phyloP scores from a whole-genome alignment of 495 filamentous ascomycete species.

The Hyaloscypha hepaticicola region DNA sequence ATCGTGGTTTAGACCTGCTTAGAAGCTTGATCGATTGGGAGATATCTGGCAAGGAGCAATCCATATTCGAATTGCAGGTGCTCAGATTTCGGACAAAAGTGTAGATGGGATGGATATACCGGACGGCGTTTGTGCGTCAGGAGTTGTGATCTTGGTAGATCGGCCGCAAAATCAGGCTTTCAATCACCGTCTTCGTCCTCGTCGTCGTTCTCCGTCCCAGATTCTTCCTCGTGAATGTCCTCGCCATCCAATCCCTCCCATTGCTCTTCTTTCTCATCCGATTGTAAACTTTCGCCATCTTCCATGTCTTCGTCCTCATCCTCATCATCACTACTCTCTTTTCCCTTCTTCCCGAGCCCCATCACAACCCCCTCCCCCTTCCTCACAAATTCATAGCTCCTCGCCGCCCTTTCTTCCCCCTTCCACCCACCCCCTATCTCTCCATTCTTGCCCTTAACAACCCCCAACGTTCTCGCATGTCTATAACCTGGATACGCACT shows the following conservation, averaged over 20 bases:
- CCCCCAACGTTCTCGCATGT: constrained; percentile 85
- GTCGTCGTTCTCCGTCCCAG: neutral
- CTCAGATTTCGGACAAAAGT: constrained; percentile 4
- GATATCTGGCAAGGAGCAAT: neutral
- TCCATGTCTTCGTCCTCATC: constrained; percentile 16
- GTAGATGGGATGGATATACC: neutral
- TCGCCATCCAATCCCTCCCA: neutral
- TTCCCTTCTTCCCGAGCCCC: constrained; percentile 39
- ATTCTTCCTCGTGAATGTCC: constrained; percentile 2
- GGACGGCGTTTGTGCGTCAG: constrained; percentile 10
- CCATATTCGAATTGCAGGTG: neutral
- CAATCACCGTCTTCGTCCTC: constrained; percentile 20
- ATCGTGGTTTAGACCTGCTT: constrained; percentile 14
- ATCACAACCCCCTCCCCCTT: constrained; percentile 45
- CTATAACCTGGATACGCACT: constrained; percentile 78
- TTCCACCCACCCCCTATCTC: constrained; percentile 59
- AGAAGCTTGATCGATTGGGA: too few relatives aligned
- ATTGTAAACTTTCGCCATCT: constrained; percentile 3
- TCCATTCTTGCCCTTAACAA: constrained; percentile 60
- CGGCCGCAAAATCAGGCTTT: constrained; percentile 5
- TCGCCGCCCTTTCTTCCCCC: constrained; percentile 71
- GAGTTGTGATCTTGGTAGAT: constrained; percentile 11
- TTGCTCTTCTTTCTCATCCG: neutral
- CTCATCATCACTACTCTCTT: constrained; percentile 45
- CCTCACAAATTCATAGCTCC: constrained; percentile 78